Percentiles rank a stretch among this genome's conserved stretches.
These are phyloP conservation scores for Chytriomyces confervae DNA, from an alignment of 192 early-diverging fungal species.

Conservation along the genomic window DNA sequence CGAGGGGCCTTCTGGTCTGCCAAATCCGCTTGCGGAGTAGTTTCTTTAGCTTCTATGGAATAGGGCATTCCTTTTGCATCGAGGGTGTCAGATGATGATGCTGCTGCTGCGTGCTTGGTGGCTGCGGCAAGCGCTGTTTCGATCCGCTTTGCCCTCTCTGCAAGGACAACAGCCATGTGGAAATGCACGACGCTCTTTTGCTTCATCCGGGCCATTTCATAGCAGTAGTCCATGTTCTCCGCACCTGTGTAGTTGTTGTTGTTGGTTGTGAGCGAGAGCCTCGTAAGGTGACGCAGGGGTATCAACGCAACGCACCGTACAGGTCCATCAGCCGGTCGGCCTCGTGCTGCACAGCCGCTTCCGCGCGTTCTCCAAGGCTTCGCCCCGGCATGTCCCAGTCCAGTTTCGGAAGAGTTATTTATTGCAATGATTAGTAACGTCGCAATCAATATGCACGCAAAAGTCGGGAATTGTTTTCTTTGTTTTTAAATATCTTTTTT, in stretches of 20 bases:
- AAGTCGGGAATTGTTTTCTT: too few relatives aligned
- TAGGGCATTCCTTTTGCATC: too few relatives aligned
- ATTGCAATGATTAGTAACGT: too few relatives aligned
- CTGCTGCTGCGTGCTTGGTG: neutral
- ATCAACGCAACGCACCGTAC: neutral
- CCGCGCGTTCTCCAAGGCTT: neutral
- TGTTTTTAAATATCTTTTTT: too few relatives aligned
- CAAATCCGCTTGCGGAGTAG: neutral
- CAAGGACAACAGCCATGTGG: neutral
- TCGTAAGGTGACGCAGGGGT: too few relatives aligned
- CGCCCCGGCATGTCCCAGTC: neutral
- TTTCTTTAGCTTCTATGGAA: too few relatives aligned
- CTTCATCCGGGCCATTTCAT: neutral
- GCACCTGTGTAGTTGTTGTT: neutral
- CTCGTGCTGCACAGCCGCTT: neutral
- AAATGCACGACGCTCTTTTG: neutral
- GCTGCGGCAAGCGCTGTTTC: neutral
- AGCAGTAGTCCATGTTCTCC: neutral
- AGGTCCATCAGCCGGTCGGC: neutral
- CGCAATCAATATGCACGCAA: too few relatives aligned
- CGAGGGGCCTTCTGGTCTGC: neutral
- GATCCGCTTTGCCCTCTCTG: neutral
- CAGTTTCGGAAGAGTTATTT: too few relatives aligned
- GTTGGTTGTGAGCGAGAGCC: too few relatives aligned
- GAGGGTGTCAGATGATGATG: neutral